Base-by-base conservation (phyloP, 805 yeast genomes). In the Hanseniaspora pseudoguilliermondii region DNA sequence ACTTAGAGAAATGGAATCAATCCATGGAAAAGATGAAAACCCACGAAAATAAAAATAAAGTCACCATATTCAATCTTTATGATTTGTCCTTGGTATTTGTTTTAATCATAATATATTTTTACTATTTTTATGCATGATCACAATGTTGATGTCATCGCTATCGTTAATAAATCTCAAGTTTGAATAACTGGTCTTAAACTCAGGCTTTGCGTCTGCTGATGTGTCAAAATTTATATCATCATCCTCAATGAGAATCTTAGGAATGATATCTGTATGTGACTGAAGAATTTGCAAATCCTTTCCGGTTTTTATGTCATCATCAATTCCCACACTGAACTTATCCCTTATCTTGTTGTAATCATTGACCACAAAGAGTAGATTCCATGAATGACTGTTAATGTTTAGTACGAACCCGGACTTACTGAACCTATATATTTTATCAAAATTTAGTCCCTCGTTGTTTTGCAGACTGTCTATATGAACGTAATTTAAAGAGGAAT, bases 71-170 rank as follows among this genome's bases (percentile, higher is more conserved):
- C n/a, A 51, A 47, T 11, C 13, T 16, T 6, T 51, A 51, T 32
- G 55, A 51, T 20, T 25, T 51, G 6, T 18, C 21, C 20, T 51
- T 51, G 20, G 7, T 50, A 16, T 9, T 16, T n/a, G 4, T 43
- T 20, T 16, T 42, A 1, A 3, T n/a, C n/a, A 25, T 42, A 21
- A n/a, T 50, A 15, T 41, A 42, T 23, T 42, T 16, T 32, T 50
- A 42, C 35, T 43, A 21, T 53, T 53, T 46, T 53, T 53, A 46
- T 53, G 36, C 36, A 53, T 27, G 3, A 53, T 53, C 6, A 53
- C 47, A 15, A 53, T 43, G 21, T 53, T 41, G 11, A 52, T 38
- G 32, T 21, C n/a, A 32, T 39, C 41, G 18, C 32, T 44, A 42
- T 42, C 48, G 20, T 25, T 25, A 2, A 41, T 25, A n/a, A 42